A percentile compares a stretch with the other conserved stretches of the same genome.
phyloP scores from a whole-genome alignment of 805 yeast species.

The Phaffomyces antillensis region DNA sequence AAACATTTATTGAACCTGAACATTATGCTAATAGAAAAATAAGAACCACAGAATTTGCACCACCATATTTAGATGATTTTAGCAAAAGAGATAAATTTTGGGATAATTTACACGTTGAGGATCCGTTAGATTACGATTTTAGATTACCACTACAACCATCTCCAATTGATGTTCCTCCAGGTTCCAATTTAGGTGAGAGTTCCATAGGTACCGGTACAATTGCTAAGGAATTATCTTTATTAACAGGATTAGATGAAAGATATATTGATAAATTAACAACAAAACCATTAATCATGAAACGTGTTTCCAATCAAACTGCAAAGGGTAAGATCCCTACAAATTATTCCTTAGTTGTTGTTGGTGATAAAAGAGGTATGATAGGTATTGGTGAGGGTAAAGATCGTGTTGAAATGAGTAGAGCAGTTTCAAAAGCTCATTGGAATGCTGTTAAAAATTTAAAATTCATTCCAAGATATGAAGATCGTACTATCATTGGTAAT shows the following conservation, averaged over 20 bases:
- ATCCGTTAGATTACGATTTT: slow-evolving; percentile 42
- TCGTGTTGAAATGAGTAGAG: slow-evolving; percentile 63
- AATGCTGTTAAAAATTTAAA: slow-evolving; percentile 82
- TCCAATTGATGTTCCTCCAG: slow-evolving; percentile 48
- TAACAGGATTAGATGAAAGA: slow-evolving; percentile 59
- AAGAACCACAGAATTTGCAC: slow-evolving; percentile 50
- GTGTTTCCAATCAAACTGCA: slow-evolving; percentile 86
- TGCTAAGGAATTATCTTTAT: slow-evolving; percentile 47
- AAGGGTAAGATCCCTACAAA: slow-evolving; percentile 83
- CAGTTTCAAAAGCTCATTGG: slow-evolving; percentile 84
- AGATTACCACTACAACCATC: slow-evolving; percentile 50
- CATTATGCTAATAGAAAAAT: slow-evolving; percentile 40
- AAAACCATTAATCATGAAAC: slow-evolving; percentile 64
- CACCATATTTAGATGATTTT: slow-evolving; percentile 66
- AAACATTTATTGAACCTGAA: slow-evolving; percentile 61
- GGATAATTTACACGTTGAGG: slow-evolving; percentile 51
- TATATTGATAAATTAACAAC: slow-evolving; percentile 56
- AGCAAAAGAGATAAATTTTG: slow-evolving; percentile 66
- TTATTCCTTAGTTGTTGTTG: slow-evolving; percentile 83
- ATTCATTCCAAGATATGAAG: slow-evolving; percentile 79
- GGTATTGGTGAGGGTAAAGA: slow-evolving; percentile 96
- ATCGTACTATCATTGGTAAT: slow-evolving; percentile 84
- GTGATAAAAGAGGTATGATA: slow-evolving; percentile 88
- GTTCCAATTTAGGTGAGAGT: slow-evolving; percentile 27
- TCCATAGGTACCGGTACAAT: slow-evolving; percentile 22